These are phyloP conservation scores for Choiromyces venosus DNA, from an alignment of 495 filamentous ascomycete species.

Conservation along the genomic window DNA sequence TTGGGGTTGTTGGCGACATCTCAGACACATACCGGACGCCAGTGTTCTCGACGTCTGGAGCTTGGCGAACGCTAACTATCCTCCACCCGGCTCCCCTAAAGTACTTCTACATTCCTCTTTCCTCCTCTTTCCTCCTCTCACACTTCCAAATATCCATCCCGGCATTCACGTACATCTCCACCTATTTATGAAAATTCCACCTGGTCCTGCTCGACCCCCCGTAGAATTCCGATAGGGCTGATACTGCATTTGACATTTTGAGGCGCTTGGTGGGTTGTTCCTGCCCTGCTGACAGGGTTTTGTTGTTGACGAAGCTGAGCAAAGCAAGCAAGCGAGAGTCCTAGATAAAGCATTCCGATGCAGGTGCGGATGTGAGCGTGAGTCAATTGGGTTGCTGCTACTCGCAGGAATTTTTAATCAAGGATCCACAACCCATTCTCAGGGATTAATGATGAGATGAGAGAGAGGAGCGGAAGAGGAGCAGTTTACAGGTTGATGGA, in stretches of 20 bases:
- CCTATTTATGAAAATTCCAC: conserved; percentile 54
- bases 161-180: conserved; percentile 27
- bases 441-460: not conserved
- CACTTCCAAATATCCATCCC: conserved; percentile 23
- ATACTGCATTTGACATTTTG: conserved; percentile 1
- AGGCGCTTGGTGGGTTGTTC: conserved; percentile 1
- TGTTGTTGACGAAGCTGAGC: not conserved
- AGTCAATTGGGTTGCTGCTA: not conserved
- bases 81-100: conserved; percentile 19
- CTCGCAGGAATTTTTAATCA: not conserved
- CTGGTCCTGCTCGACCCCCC: conserved; percentile 85
- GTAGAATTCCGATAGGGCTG: conserved; percentile 49
- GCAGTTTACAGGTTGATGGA: not conserved
- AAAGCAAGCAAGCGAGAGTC: not conserved
- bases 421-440: not conserved
- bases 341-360: not conserved
- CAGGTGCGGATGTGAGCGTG: not conserved
- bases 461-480: not conserved
- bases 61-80: conserved; percentile 35
- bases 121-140: conserved; percentile 50
- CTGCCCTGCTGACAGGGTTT: not conserved
- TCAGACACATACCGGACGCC: conserved; percentile 25
- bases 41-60: conserved; percentile 44
- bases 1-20: too few species aligned
- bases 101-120: conserved; percentile 50